phyloP scores from a whole-genome alignment of 2,329 filamentous ascomycete genomes.

The Hyphodiscus sp. region DNA sequence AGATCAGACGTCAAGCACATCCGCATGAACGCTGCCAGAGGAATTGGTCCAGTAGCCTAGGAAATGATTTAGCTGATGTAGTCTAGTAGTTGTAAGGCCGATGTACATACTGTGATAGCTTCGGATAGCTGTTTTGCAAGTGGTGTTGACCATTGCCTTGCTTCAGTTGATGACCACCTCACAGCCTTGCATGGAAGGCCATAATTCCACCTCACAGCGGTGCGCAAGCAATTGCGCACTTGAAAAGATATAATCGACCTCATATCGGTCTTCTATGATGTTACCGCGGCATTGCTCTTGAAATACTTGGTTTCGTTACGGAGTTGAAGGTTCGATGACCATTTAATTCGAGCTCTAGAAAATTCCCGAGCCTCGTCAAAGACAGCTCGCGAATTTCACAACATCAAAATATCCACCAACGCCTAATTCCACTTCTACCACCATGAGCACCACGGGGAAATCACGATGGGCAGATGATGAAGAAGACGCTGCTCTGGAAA shows the following conservation, averaged over 20 bases:
- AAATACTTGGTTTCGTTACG: neutral
- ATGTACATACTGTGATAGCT: constrained; percentile 66
- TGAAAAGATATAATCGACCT: constrained; percentile 23
- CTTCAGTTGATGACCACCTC: constrained; percentile 27
- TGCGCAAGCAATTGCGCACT: constrained; percentile 20
- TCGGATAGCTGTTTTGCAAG: constrained; percentile 80
- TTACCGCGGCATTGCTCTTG: constrained; percentile 12
- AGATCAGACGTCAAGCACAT: constrained; percentile 91
- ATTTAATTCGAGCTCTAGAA: neutral
- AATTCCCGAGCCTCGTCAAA: neutral
- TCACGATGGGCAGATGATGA: constrained; percentile 87
- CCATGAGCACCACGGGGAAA: constrained; percentile 26
- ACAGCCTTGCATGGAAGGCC: constrained; percentile 11
- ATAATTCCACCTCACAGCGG: constrained; percentile 15
- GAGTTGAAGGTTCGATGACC: constrained; percentile 2
- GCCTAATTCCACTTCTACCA: constrained; percentile 3
- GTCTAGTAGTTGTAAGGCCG: neutral
- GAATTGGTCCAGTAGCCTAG: constrained; percentile 80
- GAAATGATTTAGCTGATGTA: constrained; percentile 29
- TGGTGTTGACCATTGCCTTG: constrained; percentile 76
- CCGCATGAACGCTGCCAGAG: constrained; percentile 93
- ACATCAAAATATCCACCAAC: neutral
- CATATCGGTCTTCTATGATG: constrained; percentile 16
- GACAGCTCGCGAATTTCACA: neutral
- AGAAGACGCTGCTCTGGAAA: constrained; percentile 69